Evolutionary conservation across 2,329 filamentous ascomycete genomes (phyloP), one percentile per base, ranked within the genome.

Genomic region (Penicillium sp.): DNA sequence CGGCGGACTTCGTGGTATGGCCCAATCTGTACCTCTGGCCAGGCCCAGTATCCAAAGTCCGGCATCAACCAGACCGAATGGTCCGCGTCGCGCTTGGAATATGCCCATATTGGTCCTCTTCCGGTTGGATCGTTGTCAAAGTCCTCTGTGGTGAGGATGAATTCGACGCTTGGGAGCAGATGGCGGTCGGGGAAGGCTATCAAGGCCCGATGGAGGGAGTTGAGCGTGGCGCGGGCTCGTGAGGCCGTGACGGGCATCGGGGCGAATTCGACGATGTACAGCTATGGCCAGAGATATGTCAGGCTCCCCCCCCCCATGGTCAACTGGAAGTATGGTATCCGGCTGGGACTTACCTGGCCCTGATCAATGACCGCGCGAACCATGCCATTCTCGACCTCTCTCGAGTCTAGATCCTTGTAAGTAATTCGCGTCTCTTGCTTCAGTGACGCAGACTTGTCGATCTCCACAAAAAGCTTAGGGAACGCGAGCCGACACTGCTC

Each of bases 21-120:
- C 2, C 79, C 77, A 22, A 78, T 76, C 58, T 76, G 74, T 18
- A 79, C 77, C 58, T 82, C 79, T 2, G 81, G 81, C 81, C 80
- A 83, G 9, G 78, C 74, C 79, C 80, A 84, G 70, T 81, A 83
- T 36, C 80, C 81, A 62, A 83, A 84, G 63, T 84, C 82, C 0
- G 82, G 81, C 69, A 83, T 82, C 19, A 83, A 69, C 82, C 82
- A 83, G 44, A 75, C 70, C 14, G 74, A 67, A 7, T 68, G 68
- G 36, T 80, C 74, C n/a, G 75, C 71, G 9, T 73, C 68, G 37
- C 63, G 71, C 50, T 72, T 76, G 3, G 78, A 75, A 61, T 79
- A 82, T 6, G 76, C 74, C 80, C 80, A 80, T 0, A 82, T 50
- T 31, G 78, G 71, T 0, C 66, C 64, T 22, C 40, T 58, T n/a